Percentiles rank a stretch among this genome's conserved stretches.
phyloP scores from a whole-genome alignment of 371 early-diverging fungal genomes.

The Actinomucor elegans region DNA sequence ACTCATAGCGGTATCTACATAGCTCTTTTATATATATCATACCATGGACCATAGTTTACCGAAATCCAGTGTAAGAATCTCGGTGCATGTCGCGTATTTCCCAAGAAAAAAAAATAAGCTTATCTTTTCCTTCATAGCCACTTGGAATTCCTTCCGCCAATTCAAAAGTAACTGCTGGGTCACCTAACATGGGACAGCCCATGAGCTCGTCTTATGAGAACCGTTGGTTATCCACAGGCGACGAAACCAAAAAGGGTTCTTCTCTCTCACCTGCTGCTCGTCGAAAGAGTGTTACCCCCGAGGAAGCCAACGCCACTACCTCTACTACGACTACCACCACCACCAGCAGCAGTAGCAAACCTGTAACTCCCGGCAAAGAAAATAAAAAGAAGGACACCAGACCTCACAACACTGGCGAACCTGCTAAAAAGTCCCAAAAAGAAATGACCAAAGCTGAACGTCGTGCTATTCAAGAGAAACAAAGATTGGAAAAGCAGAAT shows the following conservation, averaged over 20 bases:
- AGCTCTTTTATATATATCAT: not conserved
- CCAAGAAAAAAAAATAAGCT: not conserved
- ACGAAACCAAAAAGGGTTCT: constrained; percentile 17
- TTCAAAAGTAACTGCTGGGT: constrained; percentile 6
- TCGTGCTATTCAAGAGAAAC: constrained; percentile 77
- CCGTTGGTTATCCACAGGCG: constrained; percentile 22
- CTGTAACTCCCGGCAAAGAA: constrained; percentile 3
- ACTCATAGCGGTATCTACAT: too few species aligned
- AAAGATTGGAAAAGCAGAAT: constrained; percentile 73
- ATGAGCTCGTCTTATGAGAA: too few species aligned
- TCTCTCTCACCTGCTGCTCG: constrained; percentile 1
- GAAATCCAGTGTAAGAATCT: constrained; percentile 21
- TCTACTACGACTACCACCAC: too few species aligned
- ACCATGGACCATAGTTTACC: constrained; percentile 15
- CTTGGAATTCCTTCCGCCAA: constrained; percentile 15
- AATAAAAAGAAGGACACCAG: constrained; percentile 13
- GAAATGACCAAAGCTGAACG: constrained; percentile 92
- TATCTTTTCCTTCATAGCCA: not conserved
- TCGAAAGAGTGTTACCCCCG: constrained; percentile 19
- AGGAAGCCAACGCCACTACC: constrained; percentile 6
- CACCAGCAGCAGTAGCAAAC: not conserved
- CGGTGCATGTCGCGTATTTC: too few species aligned
- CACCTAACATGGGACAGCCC: too few species aligned
- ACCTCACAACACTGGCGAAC: constrained; percentile 15
- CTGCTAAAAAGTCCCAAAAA: constrained; percentile 56